phyloP scores from a whole-genome alignment of 805 yeast species.

The Candida oleophila region DNA sequence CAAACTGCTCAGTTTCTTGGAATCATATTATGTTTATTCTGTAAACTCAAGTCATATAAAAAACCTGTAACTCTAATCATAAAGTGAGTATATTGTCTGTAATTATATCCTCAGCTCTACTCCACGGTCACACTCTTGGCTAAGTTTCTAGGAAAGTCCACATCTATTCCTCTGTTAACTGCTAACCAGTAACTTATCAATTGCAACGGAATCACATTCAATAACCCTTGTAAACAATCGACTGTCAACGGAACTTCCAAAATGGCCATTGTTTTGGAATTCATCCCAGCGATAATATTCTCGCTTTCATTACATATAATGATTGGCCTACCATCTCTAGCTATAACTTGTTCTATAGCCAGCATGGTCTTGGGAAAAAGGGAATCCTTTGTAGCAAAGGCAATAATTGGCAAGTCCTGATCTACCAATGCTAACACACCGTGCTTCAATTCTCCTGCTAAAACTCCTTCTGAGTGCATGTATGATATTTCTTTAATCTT shows the following conservation, averaged over 20 bases:
- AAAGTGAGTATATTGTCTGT: neutral
- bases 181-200: constrained; percentile 97
- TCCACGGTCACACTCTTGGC: constrained; percentile 98
- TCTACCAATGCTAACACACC: constrained; percentile 97
- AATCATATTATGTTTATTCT: no score
- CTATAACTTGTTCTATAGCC: constrained; percentile 94
- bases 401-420: constrained; percentile 88
- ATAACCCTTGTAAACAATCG: constrained; percentile 94
- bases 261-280: constrained; percentile 59
- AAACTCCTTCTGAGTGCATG: constrained; percentile 98
- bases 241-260: constrained; percentile 93
- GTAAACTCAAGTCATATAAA: no score
- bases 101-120: constrained; percentile 28
- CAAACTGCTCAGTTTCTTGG: no score
- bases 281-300: constrained; percentile 45
- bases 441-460: constrained; percentile 98
- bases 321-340: constrained; percentile 96
- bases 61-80: no score
- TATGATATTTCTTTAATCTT: constrained; percentile 97
- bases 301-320: constrained; percentile 84
- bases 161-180: constrained; percentile 89
- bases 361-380: constrained; percentile 94
- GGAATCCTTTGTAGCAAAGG: constrained; percentile 93
- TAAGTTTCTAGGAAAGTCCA: constrained; percentile 96
- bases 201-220: constrained; percentile 92